Conservation (phyloP, 2,329 filamentous ascomycete species). For the Penicillium fuscoglaucum region DNA sequence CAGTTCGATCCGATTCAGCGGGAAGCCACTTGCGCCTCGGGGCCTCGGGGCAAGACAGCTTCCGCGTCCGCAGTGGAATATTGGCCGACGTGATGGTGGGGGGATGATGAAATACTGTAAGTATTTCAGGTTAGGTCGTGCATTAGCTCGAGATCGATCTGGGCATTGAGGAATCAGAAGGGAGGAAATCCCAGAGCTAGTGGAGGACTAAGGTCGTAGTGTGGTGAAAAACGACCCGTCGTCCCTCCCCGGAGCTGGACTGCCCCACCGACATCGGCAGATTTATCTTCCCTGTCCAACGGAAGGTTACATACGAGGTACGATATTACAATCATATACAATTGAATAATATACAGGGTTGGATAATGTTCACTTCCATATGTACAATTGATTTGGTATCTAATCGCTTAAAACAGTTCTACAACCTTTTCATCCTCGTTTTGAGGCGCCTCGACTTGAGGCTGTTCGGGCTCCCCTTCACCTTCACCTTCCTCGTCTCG, state of each 20-base stretch:
- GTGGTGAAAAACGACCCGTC: neutral
- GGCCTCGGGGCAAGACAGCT: constrained; percentile 24
- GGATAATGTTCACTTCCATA: neutral
- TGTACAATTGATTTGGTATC: constrained; percentile 13
- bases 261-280: constrained; percentile 8
- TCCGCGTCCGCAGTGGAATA: constrained; percentile 27
- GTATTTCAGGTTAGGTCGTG: constrained; percentile 15
- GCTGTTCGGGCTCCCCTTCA: constrained; percentile 39
- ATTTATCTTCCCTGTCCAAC: neutral
- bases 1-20: constrained; percentile 20
- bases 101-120: constrained; percentile 12
- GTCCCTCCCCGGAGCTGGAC: neutral
- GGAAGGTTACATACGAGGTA: neutral
- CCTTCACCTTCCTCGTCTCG: constrained; percentile 67
- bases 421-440: constrained; percentile 49
- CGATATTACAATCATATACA: neutral
- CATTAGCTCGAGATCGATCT: constrained; percentile 13
- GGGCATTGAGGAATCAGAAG: constrained; percentile 7
- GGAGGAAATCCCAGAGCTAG: constrained; percentile 2
- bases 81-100: constrained; percentile 16
- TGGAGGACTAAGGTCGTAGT: constrained; percentile 1
- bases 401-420: constrained; percentile 44
- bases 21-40: constrained; percentile 26
- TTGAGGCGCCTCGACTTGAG: constrained; percentile 38
- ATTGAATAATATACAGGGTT: neutral